These are phyloP conservation scores for Amyloporia xantha DNA, from an alignment of 768 basidiomycete species.

Conservation along the genomic window DNA sequence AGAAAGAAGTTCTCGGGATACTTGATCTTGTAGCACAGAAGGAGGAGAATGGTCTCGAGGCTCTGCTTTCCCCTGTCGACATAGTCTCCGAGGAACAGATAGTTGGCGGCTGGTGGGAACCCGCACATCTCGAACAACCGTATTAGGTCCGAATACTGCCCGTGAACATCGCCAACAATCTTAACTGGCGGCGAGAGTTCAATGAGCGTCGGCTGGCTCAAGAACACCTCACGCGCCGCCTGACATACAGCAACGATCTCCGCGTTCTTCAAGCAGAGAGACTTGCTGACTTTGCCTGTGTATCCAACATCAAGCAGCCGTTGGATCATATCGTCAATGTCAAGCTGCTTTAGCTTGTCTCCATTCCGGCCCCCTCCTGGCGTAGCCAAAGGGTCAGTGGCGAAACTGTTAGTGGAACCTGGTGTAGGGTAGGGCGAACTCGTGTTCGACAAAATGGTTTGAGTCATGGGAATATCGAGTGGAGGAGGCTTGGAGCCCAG, in stretches of 20 bases:
- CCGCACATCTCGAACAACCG: slow-evolving; percentile 99
- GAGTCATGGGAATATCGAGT: slow-evolving; percentile 65
- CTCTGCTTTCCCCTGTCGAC: slow-evolving; percentile 99
- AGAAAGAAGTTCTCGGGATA: slow-evolving; percentile 99
- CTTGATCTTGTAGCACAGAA: slow-evolving; percentile 99
- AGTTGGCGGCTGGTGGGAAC: slow-evolving; percentile 94
- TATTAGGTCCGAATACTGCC: slow-evolving; percentile 98
- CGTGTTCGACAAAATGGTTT: slow-evolving; percentile 79
- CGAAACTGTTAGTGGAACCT: slow-evolving; percentile 35
- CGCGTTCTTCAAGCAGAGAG: slow-evolving; percentile 88
- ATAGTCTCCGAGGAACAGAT: slow-evolving; percentile 98
- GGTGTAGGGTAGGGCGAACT: slow-evolving; percentile 40
- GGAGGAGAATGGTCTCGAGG: slow-evolving; percentile 92
- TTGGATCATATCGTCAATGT: slow-evolving; percentile 98
- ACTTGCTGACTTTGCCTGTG: slow-evolving; percentile 96
- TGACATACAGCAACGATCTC: slow-evolving; percentile 94
- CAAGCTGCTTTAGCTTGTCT: slow-evolving; percentile 66
- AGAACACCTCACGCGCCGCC: slow-evolving; percentile 93
- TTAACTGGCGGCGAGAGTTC: slow-evolving; percentile 98
- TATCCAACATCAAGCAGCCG: slow-evolving; percentile 95
- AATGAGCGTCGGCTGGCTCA: slow-evolving; percentile 93
- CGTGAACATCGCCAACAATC: slow-evolving; percentile 98
- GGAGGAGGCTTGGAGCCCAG: slow-evolving; percentile 39
- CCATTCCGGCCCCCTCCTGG: slow-evolving; percentile 43
- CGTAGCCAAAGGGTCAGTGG: slow-evolving; percentile 29